These are phyloP conservation scores for Nyssa sinensis DNA, from an alignment of 148 eudicot species.

Conservation along the genomic window DNA sequence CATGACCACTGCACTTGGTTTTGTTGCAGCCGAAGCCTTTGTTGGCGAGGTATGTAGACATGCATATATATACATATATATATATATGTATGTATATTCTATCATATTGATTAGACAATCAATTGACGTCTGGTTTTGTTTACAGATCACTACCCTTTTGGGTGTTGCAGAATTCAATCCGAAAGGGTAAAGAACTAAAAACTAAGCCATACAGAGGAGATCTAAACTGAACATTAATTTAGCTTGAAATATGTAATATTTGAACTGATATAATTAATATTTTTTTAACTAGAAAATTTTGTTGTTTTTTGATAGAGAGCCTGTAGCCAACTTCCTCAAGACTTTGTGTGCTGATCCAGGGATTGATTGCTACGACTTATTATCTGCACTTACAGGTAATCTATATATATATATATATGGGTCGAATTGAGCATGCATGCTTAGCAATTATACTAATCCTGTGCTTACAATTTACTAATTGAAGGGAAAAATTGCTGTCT, in stretches of 20 bases:
- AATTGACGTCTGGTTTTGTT: not conserved
- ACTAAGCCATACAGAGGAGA: not conserved
- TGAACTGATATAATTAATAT: not conserved
- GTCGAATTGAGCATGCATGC: not conserved
- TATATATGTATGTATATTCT: not conserved
- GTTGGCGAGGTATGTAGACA: conserved; percentile 46
- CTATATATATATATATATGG: too few relatives aligned
- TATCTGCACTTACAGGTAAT: conserved; percentile 52
- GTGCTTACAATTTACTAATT: not conserved
- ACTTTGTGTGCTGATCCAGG: conserved; percentile 46
- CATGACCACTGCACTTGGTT: conserved; percentile 63
- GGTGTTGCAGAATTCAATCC: conserved; percentile 74
- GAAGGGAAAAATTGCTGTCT: conserved; percentile 64
- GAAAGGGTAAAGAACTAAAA: conserved; percentile 34
- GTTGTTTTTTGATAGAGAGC: conserved; percentile 23
- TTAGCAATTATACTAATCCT: not conserved
- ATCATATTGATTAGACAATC: not conserved
- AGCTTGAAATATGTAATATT: too few relatives aligned
- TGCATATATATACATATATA: not conserved
- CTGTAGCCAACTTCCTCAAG: conserved; percentile 37
- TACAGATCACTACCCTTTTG: conserved; percentile 37
- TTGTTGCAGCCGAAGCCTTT: conserved; percentile 50
- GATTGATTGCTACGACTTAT: conserved; percentile 50
- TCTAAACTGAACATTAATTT: too few relatives aligned
- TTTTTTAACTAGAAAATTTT: not conserved